Base-by-base conservation (phyloP, 2,329 filamentous ascomycete species). In the Alternaria panax region DNA sequence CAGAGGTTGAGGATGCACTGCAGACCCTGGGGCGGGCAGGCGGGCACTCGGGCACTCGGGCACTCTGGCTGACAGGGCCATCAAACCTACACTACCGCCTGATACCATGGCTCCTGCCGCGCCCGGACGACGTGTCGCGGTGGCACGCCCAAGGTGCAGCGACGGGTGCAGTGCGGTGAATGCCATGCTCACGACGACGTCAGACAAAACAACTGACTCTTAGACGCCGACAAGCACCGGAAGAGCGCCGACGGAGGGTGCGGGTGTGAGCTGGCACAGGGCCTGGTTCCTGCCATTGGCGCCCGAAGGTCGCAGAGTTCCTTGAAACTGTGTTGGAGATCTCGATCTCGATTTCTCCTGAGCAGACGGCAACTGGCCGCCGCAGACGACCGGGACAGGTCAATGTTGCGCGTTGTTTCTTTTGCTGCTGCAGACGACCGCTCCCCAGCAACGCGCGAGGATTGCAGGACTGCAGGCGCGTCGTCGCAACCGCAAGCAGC, bases 301-400 rank as follows among this genome's bases (percentile, higher is more conserved):
- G 57, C 63, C 63, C 53, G 40, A 61, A 45, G 27, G 51, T 48
- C 34, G 48, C 56, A 41, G 41, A 38, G 38, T 48, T 30, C 34
- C 43, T 53, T 56, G 38, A 56, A 50, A 51, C 38, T 38, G 43
- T 7, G 8, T 41, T 52, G n/a, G n/a, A n/a, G n/a, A n/a, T n/a
- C n/a, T n/a, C n/a, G n/a, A n/a, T n/a, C 62, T 51, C 57, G 62
- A 65, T 63, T 57, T 60, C 51, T 50, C 45, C 40, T 50, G 38
- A 24, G 47, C 18, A 36, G 54, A 60, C 64, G 62, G 62, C 64
- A 40, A 25, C 40, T 55, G 41, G 60, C 59, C 64, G 64, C 45
- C 45, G 50, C 40, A 5, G 32, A 34, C 24, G n/a, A 40, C 34
- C 20, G 38, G 6, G 38, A 45, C 25, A 22, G 16, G 14, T 11